phyloP scores from a whole-genome alignment of 805 yeast genomes.

The Starmera caribaea region DNA sequence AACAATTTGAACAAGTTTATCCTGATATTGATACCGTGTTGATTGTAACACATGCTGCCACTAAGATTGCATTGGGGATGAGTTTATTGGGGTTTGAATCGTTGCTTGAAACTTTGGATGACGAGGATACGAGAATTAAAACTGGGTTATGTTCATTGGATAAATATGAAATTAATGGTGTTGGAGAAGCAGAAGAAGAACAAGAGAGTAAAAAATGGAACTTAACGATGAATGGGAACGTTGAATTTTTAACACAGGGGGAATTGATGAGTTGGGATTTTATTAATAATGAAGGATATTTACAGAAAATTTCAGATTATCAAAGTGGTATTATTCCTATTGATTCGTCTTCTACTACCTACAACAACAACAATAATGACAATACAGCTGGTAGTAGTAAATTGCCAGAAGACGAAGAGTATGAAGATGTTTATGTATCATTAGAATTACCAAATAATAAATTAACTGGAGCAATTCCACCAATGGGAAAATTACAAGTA shows the following conservation, averaged over 20 bases:
- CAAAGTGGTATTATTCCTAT: slow-evolving; percentile 14
- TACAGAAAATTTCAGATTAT: neutral
- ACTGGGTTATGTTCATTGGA: slow-evolving; percentile 87
- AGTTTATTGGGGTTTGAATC: slow-evolving; percentile 45
- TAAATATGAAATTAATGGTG: slow-evolving; percentile 31
- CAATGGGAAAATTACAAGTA: slow-evolving; percentile 36
- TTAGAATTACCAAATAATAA: slow-evolving; percentile 37
- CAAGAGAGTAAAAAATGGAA: slow-evolving; percentile 49
- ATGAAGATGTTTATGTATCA: slow-evolving; percentile 42
- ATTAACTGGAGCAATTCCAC: slow-evolving; percentile 22
- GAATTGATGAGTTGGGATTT: slow-evolving; percentile 95
- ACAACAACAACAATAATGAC: too few species aligned
- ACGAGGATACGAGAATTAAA: slow-evolving; percentile 38
- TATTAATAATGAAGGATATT: slow-evolving; percentile 23
- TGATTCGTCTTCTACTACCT: too few species aligned
- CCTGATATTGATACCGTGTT: slow-evolving; percentile 58
- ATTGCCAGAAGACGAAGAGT: slow-evolving; percentile 21
- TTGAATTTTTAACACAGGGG: slow-evolving; percentile 62
- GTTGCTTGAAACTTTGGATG: slow-evolving; percentile 42
- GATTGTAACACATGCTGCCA: slow-evolving; percentile 89
- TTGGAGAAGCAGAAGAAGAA: slow-evolving; percentile 11
- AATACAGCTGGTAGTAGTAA: too few species aligned
- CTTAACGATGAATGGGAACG: slow-evolving; percentile 59
- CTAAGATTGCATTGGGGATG: slow-evolving; percentile 83
- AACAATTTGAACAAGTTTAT: slow-evolving; percentile 41